Percentiles rank a stretch among this genome's conserved stretches.
Evolutionary conservation across 2,329 filamentous ascomycete genomes (phyloP).

Genomic region (Graphilbum fragrans): DNA sequence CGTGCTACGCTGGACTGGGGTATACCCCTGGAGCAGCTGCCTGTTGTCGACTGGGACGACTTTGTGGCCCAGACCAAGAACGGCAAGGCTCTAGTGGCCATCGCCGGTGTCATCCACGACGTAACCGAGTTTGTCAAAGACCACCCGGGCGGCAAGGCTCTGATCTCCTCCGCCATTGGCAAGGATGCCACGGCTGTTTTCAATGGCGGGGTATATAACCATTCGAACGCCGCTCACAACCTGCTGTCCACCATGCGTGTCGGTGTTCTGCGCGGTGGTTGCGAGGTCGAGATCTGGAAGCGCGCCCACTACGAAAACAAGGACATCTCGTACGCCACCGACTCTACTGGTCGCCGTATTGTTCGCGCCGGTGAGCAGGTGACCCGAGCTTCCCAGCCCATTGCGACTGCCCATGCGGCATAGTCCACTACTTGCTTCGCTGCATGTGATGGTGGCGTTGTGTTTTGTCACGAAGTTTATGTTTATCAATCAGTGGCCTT

Average conservation of each 20-base stretch:
- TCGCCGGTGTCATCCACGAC: conserved; percentile 80
- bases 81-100: conserved; percentile 62
- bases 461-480: not conserved
- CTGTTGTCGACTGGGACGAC: conserved; percentile 78
- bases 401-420: conserved; percentile 74
- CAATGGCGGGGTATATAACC: conserved; percentile 82
- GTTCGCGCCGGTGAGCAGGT: conserved; percentile 76
- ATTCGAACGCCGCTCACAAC: conserved; percentile 86
- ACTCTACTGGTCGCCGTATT: conserved; percentile 69
- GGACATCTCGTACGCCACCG: conserved; percentile 68
- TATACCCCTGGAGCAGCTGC: conserved; percentile 71
- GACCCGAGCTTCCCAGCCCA: conserved; percentile 70
- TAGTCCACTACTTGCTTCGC: conserved; percentile 31
- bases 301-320: conserved; percentile 74
- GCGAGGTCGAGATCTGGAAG: conserved; percentile 91
- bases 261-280: conserved; percentile 74
- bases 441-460: not conserved
- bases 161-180: conserved; percentile 71
- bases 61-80: conserved; percentile 68
- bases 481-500: too few relatives aligned
- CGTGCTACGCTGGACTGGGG: conserved; percentile 76
- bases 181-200: conserved; percentile 87
- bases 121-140: conserved; percentile 76
- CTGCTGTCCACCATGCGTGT: conserved; percentile 79
- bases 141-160: conserved; percentile 80